These are phyloP conservation scores for Naganishia vaughanmartiniae DNA, from an alignment of 768 basidiomycete species.

Conservation along the genomic window DNA sequence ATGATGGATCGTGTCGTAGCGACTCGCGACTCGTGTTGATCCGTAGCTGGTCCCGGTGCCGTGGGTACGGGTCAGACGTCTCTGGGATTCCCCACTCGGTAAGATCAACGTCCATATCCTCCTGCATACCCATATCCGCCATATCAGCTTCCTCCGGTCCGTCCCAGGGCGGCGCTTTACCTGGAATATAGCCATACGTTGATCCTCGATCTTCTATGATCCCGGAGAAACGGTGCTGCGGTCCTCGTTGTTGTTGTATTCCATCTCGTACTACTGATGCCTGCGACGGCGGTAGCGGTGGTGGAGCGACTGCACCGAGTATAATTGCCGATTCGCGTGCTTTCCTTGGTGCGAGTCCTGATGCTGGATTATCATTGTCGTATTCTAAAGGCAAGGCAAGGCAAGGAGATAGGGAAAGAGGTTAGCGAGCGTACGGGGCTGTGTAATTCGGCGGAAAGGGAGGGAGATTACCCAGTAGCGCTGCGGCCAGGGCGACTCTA, in stretches of 20 bases:
- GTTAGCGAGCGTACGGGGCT: not conserved
- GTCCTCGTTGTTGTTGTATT: not conserved
- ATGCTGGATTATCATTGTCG: constrained; percentile 22
- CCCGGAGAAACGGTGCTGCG: not conserved
- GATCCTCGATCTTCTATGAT: constrained; percentile 19
- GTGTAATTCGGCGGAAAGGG: not conserved
- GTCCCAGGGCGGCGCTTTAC: not conserved
- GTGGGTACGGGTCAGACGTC: constrained; percentile 1
- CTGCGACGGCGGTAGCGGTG: not conserved
- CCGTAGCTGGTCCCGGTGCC: too few relatives aligned
- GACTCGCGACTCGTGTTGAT: not conserved
- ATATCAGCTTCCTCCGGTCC: not conserved
- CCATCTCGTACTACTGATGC: not conserved
- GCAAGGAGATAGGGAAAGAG: not conserved
- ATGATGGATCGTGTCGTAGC: not conserved
- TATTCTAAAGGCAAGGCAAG: constrained; percentile 14
- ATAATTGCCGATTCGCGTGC: constrained; percentile 12
- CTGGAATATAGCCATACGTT: constrained; percentile 19
- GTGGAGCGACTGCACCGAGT: not conserved
- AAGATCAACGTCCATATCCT: constrained; percentile 31
- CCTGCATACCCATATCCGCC: not conserved
- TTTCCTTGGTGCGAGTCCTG: not conserved
- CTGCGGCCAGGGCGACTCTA: not conserved
- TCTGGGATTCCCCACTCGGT: constrained; percentile 31
- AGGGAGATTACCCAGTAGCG: not conserved